phyloP scores from a whole-genome alignment of 768 basidiomycete genomes.

The Podaxis pistillaris region DNA sequence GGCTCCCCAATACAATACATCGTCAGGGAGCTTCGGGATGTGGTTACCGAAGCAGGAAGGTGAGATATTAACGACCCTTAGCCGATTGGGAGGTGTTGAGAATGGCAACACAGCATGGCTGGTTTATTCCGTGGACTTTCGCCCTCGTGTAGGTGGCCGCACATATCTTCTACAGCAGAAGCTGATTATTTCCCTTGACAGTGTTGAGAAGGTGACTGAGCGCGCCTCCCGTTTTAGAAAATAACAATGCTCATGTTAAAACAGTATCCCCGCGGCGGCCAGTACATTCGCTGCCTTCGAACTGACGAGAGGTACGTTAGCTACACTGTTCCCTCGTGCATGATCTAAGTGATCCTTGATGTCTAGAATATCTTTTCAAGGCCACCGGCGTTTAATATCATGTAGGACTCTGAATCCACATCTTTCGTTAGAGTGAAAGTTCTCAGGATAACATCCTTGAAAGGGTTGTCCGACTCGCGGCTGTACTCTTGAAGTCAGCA shows the following conservation, averaged over 20 bases:
- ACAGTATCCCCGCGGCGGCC: conserved; percentile 82
- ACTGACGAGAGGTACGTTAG: conserved; percentile 61
- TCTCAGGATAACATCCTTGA: too few relatives aligned
- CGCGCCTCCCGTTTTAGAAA: neutral
- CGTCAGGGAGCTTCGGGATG: conserved; percentile 57
- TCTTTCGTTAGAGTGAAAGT: too few relatives aligned
- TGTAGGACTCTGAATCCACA: too few relatives aligned
- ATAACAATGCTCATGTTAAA: conserved; percentile 25
- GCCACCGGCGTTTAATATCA: conserved; percentile 3
- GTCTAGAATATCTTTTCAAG: conserved; percentile 5
- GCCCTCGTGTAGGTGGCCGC: conserved; percentile 63
- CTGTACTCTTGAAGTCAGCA: too few relatives aligned
- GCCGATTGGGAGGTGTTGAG: neutral
- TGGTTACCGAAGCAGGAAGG: conserved; percentile 73
- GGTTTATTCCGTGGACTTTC: conserved; percentile 75
- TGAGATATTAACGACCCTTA: conserved; percentile 35
- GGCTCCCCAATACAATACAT: conserved; percentile 81
- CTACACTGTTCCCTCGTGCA: neutral
- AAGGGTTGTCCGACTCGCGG: too few relatives aligned
- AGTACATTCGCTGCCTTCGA: conserved; percentile 91
- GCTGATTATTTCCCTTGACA: conserved; percentile 23
- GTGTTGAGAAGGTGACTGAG: conserved; percentile 58
- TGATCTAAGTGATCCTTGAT: neutral
- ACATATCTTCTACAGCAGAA: neutral
- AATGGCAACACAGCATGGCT: conserved; percentile 30